Evolutionary conservation across 441 rosid genomes (phyloP).

Genomic region (Brassica hybrid): DNA sequence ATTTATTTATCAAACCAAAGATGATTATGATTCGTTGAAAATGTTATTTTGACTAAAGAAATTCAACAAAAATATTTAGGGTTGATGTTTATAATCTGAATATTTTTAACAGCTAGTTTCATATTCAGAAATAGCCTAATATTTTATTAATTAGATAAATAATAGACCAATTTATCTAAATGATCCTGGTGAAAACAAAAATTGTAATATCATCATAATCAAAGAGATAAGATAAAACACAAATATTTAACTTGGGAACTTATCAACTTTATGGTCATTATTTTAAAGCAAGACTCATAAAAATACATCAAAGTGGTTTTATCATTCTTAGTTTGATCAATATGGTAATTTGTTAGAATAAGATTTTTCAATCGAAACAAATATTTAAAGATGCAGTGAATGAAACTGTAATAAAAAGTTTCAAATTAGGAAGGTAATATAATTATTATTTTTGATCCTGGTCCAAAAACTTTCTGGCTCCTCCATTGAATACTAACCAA

Average conservation of each 20-base stretch:
- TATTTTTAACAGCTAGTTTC: too few species aligned
- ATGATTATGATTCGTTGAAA: background rate
- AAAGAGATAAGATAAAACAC: background rate
- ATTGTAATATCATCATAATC: background rate
- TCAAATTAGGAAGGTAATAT: too few species aligned
- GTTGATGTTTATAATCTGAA: background rate
- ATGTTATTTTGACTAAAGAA: background rate
- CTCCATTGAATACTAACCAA: too few species aligned
- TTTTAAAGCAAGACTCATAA: background rate
- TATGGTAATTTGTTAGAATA: background rate
- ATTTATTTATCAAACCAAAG: background rate
- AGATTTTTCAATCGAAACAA: too few species aligned
- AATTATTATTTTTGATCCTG: too few species aligned
- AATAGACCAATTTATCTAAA: background rate
- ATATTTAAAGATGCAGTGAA: too few species aligned
- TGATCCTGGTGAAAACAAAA: background rate
- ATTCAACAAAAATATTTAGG: background rate
- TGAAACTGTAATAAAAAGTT: too few species aligned
- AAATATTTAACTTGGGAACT: too few species aligned
- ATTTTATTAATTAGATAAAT: too few species aligned
- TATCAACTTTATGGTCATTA: too few species aligned
- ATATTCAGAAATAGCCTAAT: too few species aligned
- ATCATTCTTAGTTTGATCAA: background rate
- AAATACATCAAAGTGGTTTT: background rate
- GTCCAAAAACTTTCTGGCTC: too few species aligned